Conservation (phyloP, 495 filamentous ascomycete species). For the Penicillium fimorum region DNA sequence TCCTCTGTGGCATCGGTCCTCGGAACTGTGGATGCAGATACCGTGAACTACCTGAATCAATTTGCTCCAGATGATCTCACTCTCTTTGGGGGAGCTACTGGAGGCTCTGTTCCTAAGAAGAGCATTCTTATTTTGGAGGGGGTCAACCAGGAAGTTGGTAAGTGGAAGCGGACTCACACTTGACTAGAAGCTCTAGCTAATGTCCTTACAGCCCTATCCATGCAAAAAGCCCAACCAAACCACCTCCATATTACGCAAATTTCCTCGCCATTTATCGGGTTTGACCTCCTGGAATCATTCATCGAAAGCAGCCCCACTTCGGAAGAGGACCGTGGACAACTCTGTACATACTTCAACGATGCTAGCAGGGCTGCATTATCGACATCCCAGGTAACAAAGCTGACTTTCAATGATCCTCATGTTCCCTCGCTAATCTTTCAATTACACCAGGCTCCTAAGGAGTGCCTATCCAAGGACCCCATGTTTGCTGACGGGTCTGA, state of each 20-base stretch:
- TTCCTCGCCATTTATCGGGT: constrained; percentile 10
- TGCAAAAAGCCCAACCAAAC: constrained; percentile 21
- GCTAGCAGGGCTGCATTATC: constrained; percentile 4
- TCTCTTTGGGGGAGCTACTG: constrained; percentile 39
- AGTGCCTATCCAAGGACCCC: constrained; percentile 27
- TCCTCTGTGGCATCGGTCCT: constrained; percentile 51
- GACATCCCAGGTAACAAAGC: constrained; percentile 19
- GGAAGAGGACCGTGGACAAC: constrained; percentile 13
- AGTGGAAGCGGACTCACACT: constrained; percentile 3
- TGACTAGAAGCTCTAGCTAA: background rate
- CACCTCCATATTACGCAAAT: constrained; percentile 22
- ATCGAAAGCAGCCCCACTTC: constrained; percentile 1
- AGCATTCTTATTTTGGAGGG: constrained; percentile 51
- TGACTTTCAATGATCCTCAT: background rate
- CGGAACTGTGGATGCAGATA: constrained; percentile 41
- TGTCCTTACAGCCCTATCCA: constrained; percentile 15
- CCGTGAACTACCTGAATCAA: constrained; percentile 46
- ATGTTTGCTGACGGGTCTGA: constrained; percentile 14
- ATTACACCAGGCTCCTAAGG: constrained; percentile 15
- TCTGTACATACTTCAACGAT: constrained; percentile 22
- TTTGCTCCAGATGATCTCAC: constrained; percentile 41
- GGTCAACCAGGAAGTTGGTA: constrained; percentile 43
- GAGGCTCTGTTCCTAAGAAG: constrained; percentile 19
- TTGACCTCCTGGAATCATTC: constrained; percentile 14
- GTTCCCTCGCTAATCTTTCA: constrained; percentile 4